Evolutionary conservation across 306 rosid genomes (phyloP).

Genomic region (Cotoneaster glaucophyllus): DNA sequence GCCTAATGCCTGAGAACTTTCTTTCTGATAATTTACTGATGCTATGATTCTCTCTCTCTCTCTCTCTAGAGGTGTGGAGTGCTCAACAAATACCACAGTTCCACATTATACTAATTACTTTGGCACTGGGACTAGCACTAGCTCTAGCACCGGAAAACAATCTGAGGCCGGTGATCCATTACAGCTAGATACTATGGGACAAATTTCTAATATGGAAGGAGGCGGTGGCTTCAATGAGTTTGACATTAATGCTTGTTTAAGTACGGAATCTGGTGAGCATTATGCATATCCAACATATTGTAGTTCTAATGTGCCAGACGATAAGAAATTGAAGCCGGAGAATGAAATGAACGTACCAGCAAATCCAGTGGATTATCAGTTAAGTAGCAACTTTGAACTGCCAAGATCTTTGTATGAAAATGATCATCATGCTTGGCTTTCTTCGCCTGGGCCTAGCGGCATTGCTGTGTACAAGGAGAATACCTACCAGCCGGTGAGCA

Average conservation of each 20-base stretch:
- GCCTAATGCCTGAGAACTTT: not conserved
- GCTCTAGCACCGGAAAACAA: conserved; percentile 17
- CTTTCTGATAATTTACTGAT: not conserved
- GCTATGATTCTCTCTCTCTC: not conserved
- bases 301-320: conserved; percentile 17
- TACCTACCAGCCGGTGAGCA: conserved; percentile 46
- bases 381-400: conserved; percentile 37
- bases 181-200: conserved; percentile 40
- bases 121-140: conserved; percentile 10
- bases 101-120: conserved; percentile 46
- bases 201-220: conserved; percentile 20
- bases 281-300: conserved; percentile 27
- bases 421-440: conserved; percentile 51
- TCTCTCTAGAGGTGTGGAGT: conserved; percentile 44
- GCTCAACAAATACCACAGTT: conserved; percentile 40
- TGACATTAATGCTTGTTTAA: conserved; percentile 40
- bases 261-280: conserved; percentile 40
- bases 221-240: conserved; percentile 40
- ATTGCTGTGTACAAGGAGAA: conserved; percentile 53
- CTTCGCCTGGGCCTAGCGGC: conserved; percentile 44
- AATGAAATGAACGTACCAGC: conserved; percentile 28
- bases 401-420: conserved; percentile 46
- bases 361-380: conserved; percentile 42
- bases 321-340: conserved; percentile 28
- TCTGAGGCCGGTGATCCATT: conserved; percentile 43